These are phyloP conservation scores for Metschnikowia lunata DNA, from an alignment of 805 yeast genomes.

Conservation along the genomic window DNA sequence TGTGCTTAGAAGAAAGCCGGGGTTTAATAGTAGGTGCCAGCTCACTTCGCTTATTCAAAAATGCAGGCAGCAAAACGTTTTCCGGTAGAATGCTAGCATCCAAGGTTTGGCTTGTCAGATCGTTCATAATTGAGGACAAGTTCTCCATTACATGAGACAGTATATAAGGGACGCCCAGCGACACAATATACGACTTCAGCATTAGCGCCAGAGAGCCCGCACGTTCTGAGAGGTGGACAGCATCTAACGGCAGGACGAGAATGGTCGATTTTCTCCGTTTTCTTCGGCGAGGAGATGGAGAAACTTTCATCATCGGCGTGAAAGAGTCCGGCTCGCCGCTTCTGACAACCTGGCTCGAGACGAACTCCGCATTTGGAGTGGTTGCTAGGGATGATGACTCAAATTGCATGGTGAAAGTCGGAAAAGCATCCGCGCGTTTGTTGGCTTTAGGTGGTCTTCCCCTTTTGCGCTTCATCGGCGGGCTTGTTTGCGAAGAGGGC, in stretches of 20 bases:
- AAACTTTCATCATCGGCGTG: constrained; percentile 42
- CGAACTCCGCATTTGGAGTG: constrained; percentile 38
- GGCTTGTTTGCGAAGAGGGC: background rate
- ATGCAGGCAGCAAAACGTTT: background rate
- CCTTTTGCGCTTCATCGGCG: constrained; percentile 35
- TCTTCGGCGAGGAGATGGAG: constrained; percentile 21
- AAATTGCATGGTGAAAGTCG: constrained; percentile 39
- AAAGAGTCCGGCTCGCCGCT: constrained; percentile 41
- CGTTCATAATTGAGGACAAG: background rate
- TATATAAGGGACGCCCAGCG: background rate
- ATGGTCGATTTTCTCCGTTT: constrained; percentile 9
- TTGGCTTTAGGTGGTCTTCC: constrained; percentile 45
- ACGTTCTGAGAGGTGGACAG: background rate
- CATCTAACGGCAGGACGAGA: constrained; percentile 3
- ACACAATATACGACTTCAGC: constrained; percentile 1
- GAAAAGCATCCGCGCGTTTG: constrained; percentile 28
- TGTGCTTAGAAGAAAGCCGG: too few species aligned
- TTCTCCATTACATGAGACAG: constrained; percentile 4
- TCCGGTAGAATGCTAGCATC: background rate
- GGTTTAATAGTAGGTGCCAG: too few species aligned
- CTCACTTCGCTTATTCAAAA: background rate
- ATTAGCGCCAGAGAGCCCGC: background rate
- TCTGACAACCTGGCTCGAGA: constrained; percentile 34
- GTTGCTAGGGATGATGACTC: constrained; percentile 34
- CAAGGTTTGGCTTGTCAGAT: background rate